Percentiles rank a stretch among this genome's conserved stretches.
Conservation (phyloP, 2,329 filamentous ascomycete genomes). For the Phoma sp. region DNA sequence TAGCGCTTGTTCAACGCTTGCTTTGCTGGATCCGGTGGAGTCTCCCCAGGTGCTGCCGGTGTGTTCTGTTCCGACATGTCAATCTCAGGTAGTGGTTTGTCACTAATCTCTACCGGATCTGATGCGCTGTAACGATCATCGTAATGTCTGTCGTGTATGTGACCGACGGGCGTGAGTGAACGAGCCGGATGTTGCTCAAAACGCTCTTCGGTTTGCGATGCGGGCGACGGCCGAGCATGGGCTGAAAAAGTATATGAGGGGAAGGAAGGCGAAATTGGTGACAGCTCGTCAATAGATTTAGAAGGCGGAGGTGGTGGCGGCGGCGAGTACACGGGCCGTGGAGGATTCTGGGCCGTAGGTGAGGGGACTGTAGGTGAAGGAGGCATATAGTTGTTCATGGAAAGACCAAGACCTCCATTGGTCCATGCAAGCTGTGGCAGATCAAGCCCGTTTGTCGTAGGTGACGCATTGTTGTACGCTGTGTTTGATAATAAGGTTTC, state of each 20-base stretch:
- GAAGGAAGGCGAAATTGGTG: slow-evolving; percentile 19
- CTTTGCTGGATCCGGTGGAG: slow-evolving; percentile 30
- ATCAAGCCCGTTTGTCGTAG: slow-evolving; percentile 30
- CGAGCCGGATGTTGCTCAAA: slow-evolving; percentile 34
- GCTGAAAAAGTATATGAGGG: slow-evolving; percentile 6
- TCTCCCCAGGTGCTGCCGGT: slow-evolving; percentile 17
- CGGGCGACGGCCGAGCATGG: slow-evolving; percentile 9
- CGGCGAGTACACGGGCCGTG: slow-evolving; percentile 56
- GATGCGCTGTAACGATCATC: slow-evolving; percentile 28
- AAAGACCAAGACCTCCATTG: slow-evolving; percentile 53
- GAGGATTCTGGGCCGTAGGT: slow-evolving; percentile 41
- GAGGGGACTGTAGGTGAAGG: slow-evolving; percentile 29
- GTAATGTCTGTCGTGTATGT: slow-evolving; percentile 24
- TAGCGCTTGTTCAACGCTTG: slow-evolving; percentile 73
- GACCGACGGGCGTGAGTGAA: slow-evolving; percentile 28
- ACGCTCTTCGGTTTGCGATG: slow-evolving; percentile 20
- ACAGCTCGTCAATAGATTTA: slow-evolving; percentile 10
- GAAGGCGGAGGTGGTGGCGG: slow-evolving; percentile 50
- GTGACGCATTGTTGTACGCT: slow-evolving; percentile 33
- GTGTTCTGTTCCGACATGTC: slow-evolving; percentile 4
- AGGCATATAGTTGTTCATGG: slow-evolving; percentile 44
- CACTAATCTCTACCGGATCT: slow-evolving; percentile 21
- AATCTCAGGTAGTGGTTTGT: slow-evolving; percentile 12
- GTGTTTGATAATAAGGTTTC: slow-evolving; percentile 47
- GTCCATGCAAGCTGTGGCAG: slow-evolving; percentile 48